Base-by-base conservation (phyloP, 768 basidiomycete genomes). In the Mrakia frigida region DNA sequence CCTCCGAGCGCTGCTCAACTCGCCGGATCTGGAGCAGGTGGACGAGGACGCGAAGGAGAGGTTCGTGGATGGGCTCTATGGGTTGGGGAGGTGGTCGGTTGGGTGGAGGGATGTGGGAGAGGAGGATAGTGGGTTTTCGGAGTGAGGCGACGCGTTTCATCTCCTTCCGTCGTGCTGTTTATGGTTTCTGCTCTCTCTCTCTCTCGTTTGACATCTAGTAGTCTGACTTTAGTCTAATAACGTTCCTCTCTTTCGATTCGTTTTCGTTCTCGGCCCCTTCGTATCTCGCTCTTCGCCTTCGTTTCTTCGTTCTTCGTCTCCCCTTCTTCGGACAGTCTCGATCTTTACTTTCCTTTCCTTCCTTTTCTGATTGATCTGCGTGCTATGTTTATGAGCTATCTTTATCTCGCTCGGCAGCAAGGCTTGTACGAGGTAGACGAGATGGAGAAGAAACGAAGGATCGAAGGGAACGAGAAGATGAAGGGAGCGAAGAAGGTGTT, bases 11-110 rank as follows among this genome's bases (percentile, higher is more conserved):
- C 33, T 72, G 28, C 35, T 72, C 31, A 37, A 53, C 50, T 70
- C 69, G n/a, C 28, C 28, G 18, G 70, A 72, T 6, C 31, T 56
- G 6, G 52, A 37, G 31, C 28, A 28, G 46, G 52, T 37, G 18
- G n/a, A 28, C 14, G 70, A 72, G 52, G 70, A 72, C 6, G 70
- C 70, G 23, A 72, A 72, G 33, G 70, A 72, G 53, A 21, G 52
- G 53, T 72, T 56, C 53, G 70, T 50, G 11, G 70, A 72, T 39
- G 70, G 46, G 31, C 37, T 72, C 3, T 68, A 68, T n/a, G 65
- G 65, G 37, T 13, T 68, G 37, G 65, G 65, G 65, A 68, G 65
- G 65, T 68, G 65, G 65, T 39, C 35, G 18, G 65, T 68, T 18
- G 65, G 65, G 10, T 68, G 65, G 65, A 68, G 35, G 35, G 37